Conservation (phyloP, 2,329 filamentous ascomycete genomes). For the Pseudocercospora fijiensis region DNA sequence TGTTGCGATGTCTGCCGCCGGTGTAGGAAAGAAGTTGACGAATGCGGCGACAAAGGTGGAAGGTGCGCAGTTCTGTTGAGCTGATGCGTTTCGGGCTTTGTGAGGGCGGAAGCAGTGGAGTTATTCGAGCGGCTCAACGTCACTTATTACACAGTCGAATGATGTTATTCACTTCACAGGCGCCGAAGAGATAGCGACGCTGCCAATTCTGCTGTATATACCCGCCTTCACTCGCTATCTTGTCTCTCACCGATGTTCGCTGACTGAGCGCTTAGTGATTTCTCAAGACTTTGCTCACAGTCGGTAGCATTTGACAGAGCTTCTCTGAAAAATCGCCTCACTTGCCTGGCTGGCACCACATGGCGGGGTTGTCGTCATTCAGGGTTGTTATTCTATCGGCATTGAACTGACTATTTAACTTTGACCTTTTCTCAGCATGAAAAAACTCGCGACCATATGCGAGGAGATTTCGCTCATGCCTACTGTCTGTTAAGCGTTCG, state of each 20-base stretch:
- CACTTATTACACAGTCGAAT: neutral
- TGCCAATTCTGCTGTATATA: conserved; percentile 4
- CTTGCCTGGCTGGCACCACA: neutral
- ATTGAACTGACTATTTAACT: neutral
- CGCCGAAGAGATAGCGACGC: conserved; percentile 5
- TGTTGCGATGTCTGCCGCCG: neutral
- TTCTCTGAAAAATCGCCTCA: conserved; percentile 2
- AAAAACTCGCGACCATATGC: neutral
- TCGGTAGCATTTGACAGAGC: neutral
- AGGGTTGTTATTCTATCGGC: conserved; percentile 5
- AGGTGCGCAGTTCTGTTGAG: conserved; percentile 1
- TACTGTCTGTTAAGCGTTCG: neutral
- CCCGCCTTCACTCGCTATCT: neutral
- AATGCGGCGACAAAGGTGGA: conserved; percentile 2
- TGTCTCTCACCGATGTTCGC: neutral
- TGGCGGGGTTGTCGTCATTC: conserved; percentile 6
- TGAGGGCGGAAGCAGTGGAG: conserved; percentile 1
- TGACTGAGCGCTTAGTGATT: conserved; percentile 4
- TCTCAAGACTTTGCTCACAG: neutral
- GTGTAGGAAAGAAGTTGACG: neutral
- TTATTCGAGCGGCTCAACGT: conserved; percentile 2
- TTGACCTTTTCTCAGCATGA: neutral
- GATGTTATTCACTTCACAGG: neutral
- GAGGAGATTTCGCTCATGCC: neutral
- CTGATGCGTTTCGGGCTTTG: conserved; percentile 1